phyloP scores from a whole-genome alignment of 352 stramenopile genomes.

The Pythium chondricola region DNA sequence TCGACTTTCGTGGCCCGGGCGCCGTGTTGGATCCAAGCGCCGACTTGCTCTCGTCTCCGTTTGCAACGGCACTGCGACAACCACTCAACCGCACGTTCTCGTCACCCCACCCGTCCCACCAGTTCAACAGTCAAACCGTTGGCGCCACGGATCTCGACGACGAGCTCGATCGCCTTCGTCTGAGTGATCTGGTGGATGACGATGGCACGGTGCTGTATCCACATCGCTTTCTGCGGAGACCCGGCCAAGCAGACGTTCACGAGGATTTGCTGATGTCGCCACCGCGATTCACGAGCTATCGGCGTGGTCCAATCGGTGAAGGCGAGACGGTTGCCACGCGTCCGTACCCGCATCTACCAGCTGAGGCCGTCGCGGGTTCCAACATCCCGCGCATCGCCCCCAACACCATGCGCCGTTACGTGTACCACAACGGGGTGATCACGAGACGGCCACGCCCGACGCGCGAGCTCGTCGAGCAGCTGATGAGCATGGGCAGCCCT shows the following conservation, averaged over 20 bases:
- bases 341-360: slow-evolving; percentile 15
- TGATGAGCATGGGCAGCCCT: slow-evolving; percentile 19
- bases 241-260: too few relatives aligned
- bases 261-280: too few relatives aligned
- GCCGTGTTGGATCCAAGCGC: slow-evolving; percentile 18
- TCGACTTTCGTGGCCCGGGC: neutral
- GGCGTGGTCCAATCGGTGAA: neutral
- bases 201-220: slow-evolving; percentile 7
- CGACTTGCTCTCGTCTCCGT: slow-evolving; percentile 20
- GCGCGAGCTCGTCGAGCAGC: slow-evolving; percentile 10
- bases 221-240: too few relatives aligned
- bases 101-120: slow-evolving; percentile 5
- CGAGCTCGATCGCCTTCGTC: slow-evolving; percentile 13
- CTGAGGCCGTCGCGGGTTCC: slow-evolving; percentile 5
- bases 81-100: slow-evolving; percentile 19
- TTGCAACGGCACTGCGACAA: slow-evolving; percentile 17
- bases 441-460: slow-evolving; percentile 1
- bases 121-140: slow-evolving; percentile 12
- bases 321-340: slow-evolving; percentile 5
- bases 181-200: slow-evolving; percentile 17
- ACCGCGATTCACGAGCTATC: too few relatives aligned
- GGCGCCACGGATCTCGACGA: slow-evolving; percentile 12
- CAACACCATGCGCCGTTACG: slow-evolving; percentile 8
- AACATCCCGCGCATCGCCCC: slow-evolving; percentile 14
- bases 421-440: too few relatives aligned